phyloP scores from a whole-genome alignment of 1,284 basidiomycete genomes.

The Naganishia sp. region DNA sequence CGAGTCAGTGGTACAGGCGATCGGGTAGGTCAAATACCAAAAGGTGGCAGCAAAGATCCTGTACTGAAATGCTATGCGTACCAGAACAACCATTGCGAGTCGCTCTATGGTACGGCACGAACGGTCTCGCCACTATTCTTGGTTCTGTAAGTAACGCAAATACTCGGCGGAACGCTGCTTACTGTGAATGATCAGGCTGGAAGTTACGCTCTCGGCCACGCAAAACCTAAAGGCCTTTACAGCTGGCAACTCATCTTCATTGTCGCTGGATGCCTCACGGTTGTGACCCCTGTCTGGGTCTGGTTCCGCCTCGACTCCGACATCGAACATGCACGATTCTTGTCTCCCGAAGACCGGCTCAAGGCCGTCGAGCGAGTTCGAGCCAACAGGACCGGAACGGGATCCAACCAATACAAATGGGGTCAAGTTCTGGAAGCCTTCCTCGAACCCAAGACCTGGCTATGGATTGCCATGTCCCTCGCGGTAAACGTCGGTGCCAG shows the following conservation, averaged over 20 bases:
- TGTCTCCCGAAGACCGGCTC: slow-evolving; percentile 48
- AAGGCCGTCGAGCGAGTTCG: slow-evolving; percentile 54
- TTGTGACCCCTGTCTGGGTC: slow-evolving; percentile 48
- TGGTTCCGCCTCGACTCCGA: slow-evolving; percentile 48
- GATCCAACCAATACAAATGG: slow-evolving; percentile 49
- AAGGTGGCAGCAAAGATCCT: slow-evolving; percentile 3
- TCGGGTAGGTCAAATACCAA: slow-evolving; percentile 36
- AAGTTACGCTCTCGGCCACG: slow-evolving; percentile 46
- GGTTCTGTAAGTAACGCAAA: slow-evolving; percentile 33
- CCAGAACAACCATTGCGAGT: slow-evolving; percentile 43
- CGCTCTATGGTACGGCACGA: slow-evolving; percentile 50
- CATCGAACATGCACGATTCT: slow-evolving; percentile 50
- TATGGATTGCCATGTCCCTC: slow-evolving; percentile 48
- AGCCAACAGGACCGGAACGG: slow-evolving; percentile 54
- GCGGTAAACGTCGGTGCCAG: slow-evolving; percentile 43
- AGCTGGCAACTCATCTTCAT: slow-evolving; percentile 54
- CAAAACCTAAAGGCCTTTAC: slow-evolving; percentile 41
- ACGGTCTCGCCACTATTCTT: slow-evolving; percentile 50
- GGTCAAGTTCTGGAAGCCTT: slow-evolving; percentile 50
- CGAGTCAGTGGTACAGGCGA: slow-evolving; percentile 53
- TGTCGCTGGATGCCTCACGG: slow-evolving; percentile 48
- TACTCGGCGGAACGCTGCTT: background rate
- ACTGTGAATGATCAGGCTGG: slow-evolving; percentile 16
- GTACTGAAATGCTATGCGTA: background rate
- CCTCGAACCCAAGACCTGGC: slow-evolving; percentile 49